Evolutionary conservation across 768 basidiomycete species (phyloP).

Genomic region (Suillus alpinus): DNA sequence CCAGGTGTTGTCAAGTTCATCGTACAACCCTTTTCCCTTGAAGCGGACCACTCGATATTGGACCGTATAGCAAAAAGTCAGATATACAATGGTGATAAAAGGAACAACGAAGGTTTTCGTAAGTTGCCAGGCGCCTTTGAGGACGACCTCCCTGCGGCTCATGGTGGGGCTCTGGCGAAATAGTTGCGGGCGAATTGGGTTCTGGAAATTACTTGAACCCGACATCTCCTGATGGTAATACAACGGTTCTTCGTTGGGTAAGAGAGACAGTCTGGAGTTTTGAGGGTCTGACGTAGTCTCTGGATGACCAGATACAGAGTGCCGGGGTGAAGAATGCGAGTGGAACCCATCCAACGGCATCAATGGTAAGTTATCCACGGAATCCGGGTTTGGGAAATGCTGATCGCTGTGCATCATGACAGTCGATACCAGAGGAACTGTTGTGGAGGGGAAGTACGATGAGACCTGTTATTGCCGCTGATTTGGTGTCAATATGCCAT

Average conservation of each 20-base stretch:
- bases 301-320: background rate
- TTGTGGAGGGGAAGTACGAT: background rate
- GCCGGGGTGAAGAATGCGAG: background rate
- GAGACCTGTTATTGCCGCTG: background rate
- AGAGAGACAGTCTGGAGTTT: background rate
- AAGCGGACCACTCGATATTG: conserved; percentile 24
- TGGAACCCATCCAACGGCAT: background rate
- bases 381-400: background rate
- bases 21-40: conserved; percentile 20
- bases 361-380: background rate
- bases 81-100: conserved; percentile 9
- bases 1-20: conserved; percentile 9
- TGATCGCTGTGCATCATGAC: background rate
- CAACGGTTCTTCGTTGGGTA: background rate
- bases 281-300: background rate
- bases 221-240: background rate
- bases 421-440: too few relatives aligned
- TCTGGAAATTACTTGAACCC: background rate
- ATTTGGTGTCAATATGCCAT: background rate
- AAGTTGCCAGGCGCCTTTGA: background rate
- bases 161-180: background rate
- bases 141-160: background rate
- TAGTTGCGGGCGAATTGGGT: background rate
- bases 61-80: conserved; percentile 16
- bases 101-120: conserved; percentile 7